Evolutionary conservation across 164 flowering plant species (phyloP), one percentile per base, ranked within the genome.

Genomic region (Brasenia schreberi): DNA sequence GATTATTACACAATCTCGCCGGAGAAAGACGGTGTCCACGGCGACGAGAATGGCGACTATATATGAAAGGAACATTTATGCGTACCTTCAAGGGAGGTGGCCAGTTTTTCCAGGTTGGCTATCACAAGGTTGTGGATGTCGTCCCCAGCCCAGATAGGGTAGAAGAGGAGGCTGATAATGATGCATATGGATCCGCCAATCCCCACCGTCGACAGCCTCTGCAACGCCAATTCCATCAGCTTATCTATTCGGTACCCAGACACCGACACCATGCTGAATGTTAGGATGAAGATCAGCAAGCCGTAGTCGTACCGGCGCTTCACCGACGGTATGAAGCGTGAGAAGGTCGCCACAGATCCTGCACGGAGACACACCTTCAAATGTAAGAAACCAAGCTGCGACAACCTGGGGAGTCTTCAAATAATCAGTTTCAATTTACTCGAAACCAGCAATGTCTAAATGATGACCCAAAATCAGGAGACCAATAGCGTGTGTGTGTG

Each of bases 231-330:
- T 7, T 74, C 76, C 3, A 87, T 64, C 62, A 91, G 64, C 19
- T 84, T 69, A 3, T 87, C 88, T 6, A 82, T 83, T 9, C 96
- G 84, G 63, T 77, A 88, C 16, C 93, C 96, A 0, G 96, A 87
- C 1, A 88, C 79, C 0, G 97, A 77, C 11, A 91, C 83, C 62
- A 91, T 71, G 83, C 93, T 83, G 82, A 87, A 88, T 16, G 96
- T 91, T 64, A 91, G 89, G 73, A 88, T 87, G 71, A 91, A 91
- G 65, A 87, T 82, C 81, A 81, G 9, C 23, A 77, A 78, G 5
- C 96, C 96, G 69, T 88, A 91, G 58, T 91, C 97, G 27, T 84
- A 91, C 43, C 86, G 80, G 0, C 80, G 80, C 67, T 87, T 90
- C 49, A 91, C 75, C 0, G 77, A 64, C 4, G 97, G 97, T 42